phyloP scores from a whole-genome alignment of 2,329 filamentous ascomycete species.

The Penicillium crustosum region DNA sequence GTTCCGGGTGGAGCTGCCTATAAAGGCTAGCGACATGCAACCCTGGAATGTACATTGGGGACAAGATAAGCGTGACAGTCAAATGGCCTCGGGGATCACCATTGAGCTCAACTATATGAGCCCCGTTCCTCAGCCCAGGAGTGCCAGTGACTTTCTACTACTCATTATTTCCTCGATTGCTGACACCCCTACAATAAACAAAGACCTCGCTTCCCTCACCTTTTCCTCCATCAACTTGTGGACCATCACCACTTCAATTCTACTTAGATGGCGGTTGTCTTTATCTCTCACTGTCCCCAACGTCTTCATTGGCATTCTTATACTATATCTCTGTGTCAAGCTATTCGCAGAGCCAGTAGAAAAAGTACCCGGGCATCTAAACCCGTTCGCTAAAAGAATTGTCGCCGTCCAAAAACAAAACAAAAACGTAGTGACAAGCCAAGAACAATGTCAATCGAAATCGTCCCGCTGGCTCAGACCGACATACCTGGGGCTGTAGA shows the following conservation, averaged over 20 bases:
- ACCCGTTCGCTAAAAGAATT: conserved; percentile 17
- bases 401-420: conserved; percentile 12
- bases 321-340: conserved; percentile 36
- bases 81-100: conserved; percentile 4
- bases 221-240: conserved; percentile 14
- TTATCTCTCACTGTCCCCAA: conserved; percentile 32
- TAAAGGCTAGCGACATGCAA: conserved; percentile 18
- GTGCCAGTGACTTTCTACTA: conserved; percentile 1
- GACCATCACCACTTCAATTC: conserved; percentile 18
- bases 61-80: conserved; percentile 15
- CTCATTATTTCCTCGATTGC: conserved; percentile 2
- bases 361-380: conserved; percentile 22
- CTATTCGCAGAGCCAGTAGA: conserved; percentile 34
- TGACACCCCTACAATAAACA: conserved; percentile 7
- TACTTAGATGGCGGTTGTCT: conserved; percentile 37
- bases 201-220: conserved; percentile 1
- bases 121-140: conserved; percentile 1
- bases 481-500: conserved; percentile 65
- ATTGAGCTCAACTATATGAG: conserved; percentile 20
- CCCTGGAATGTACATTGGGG: background rate
- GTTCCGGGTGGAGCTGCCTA: conserved; percentile 27
- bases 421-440: conserved; percentile 21
- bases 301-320: conserved; percentile 34
- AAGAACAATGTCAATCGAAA: conserved; percentile 52
- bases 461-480: conserved; percentile 55